Conservation (phyloP, 106 monocot genomes). For the Amphibolis antarctica region DNA sequence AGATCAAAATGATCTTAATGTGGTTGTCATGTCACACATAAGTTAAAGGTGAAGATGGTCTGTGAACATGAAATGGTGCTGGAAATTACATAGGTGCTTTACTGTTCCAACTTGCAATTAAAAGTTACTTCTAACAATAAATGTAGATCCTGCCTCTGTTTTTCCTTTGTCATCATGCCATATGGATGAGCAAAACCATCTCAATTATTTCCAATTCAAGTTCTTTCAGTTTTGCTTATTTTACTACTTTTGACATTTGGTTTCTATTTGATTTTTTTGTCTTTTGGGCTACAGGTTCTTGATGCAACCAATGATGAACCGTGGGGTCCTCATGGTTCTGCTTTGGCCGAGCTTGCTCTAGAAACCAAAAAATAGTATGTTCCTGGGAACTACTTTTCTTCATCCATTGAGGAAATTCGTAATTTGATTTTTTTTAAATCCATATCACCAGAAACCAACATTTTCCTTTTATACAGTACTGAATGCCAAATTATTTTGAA, state of each 20-base stretch:
- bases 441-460: not conserved
- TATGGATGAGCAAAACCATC: too few relatives aligned
- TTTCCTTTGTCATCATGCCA: too few relatives aligned
- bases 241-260: not conserved
- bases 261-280: not conserved
- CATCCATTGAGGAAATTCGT: too few relatives aligned
- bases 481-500: slow-evolving; percentile 81
- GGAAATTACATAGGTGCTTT: too few relatives aligned
- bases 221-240: not conserved
- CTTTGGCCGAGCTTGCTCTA: slow-evolving; percentile 64
- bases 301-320: slow-evolving; percentile 97
- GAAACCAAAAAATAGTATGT: slow-evolving; percentile 82
- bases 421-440: not conserved
- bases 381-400: not conserved
- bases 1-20: too few relatives aligned
- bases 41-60: too few relatives aligned
- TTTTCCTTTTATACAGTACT: slow-evolving; percentile 26
- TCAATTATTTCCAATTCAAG: too few relatives aligned
- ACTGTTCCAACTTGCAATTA: too few relatives aligned
- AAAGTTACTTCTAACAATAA: too few relatives aligned
- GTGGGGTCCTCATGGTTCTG: slow-evolving; percentile 98
- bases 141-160: too few relatives aligned
- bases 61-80: too few relatives aligned
- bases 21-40: too few relatives aligned
- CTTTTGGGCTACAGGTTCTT: slow-evolving; percentile 46